Conservation (phyloP, 306 rosid species). For the Prunus armeniaca region DNA sequence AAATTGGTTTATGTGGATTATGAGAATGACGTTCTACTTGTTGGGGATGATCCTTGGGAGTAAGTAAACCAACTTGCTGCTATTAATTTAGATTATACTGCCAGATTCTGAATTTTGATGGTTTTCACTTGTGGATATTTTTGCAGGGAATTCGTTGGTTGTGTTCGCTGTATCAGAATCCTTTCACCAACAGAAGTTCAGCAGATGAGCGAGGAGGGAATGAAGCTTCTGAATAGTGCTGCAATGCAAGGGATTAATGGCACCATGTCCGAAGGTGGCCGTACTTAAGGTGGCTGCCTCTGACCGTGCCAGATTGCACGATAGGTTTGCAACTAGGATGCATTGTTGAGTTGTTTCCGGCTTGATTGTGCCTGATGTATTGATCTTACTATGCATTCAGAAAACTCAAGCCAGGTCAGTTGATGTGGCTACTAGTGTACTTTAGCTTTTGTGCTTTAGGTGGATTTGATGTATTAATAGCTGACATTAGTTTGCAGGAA, state of each 20-base stretch:
- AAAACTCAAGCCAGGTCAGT: background rate
- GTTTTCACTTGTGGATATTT: background rate
- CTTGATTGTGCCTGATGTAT: background rate
- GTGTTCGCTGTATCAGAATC: slow-evolving; percentile 84
- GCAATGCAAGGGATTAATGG: slow-evolving; percentile 72
- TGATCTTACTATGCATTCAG: background rate
- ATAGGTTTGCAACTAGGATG: background rate
- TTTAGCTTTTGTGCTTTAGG: slow-evolving; percentile 19
- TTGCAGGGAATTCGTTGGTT: slow-evolving; percentile 87
- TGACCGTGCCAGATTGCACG: background rate
- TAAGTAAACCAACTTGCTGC: slow-evolving; percentile 34
- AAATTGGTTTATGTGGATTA: slow-evolving; percentile 90
- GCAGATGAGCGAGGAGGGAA: slow-evolving; percentile 97
- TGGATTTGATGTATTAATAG: slow-evolving; percentile 20
- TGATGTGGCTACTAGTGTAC: slow-evolving; percentile 7
- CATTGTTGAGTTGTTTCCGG: background rate
- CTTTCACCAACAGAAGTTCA: slow-evolving; percentile 85
- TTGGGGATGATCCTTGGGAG: slow-evolving; percentile 99
- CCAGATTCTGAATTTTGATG: background rate
- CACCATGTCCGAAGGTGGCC: slow-evolving; percentile 33
- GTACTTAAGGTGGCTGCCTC: slow-evolving; percentile 5
- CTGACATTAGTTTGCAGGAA: slow-evolving; percentile 15
- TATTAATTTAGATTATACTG: background rate
- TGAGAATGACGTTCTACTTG: slow-evolving; percentile 83
- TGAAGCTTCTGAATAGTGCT: slow-evolving; percentile 87